Base-by-base conservation (phyloP, 2,329 filamentous ascomycete species). In the Fusarium xylarioides region DNA sequence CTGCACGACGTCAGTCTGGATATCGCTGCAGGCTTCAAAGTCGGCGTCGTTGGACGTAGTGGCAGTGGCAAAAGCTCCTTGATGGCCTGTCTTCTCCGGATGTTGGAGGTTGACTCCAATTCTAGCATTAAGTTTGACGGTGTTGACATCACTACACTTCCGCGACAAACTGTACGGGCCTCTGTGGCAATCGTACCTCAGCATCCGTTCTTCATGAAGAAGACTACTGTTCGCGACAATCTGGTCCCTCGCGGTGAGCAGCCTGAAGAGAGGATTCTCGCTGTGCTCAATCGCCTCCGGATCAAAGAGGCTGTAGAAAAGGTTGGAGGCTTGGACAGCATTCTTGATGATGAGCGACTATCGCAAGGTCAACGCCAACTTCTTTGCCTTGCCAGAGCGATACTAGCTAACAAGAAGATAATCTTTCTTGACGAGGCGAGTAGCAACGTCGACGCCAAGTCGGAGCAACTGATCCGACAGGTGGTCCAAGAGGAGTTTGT, bases 131-230 rank as follows among this genome's bases (percentile, higher is more conserved):
- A 66, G 2, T 80, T 89, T 15, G 87, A 88, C 60, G 82, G 80
- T 4, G 63, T 86, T 3, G 82, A 86, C 47, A 70, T 80, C 15
- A 66, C 74, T 4, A 71, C 52, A 2, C 40, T 81, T 2, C 68
- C 74, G 1, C 72, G 77, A 11, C 63, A 77, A 11, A 61, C 66
- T 10, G 50, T 82, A 2, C 75, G 80, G 1, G 55, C 70, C 1
- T 64, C 77, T 3, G 77, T 89, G 11, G 83, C 84, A 35, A 82
- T 82, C 2, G 77, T 89, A 3, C 83, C 88, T 1, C 88, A 90
- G 78, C 86, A 89, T 50, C 81, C 86, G 1, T 84, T 88, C 64
- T 82, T 87, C 26, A 77, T 89, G 9, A 82, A 82, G 3, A 86
- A 85, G 3, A 85, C 79, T 0, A 57, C 38, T 12, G 78, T 90